A percentile compares a stretch with the other conserved stretches of the same genome.
Conservation (phyloP, 2,329 filamentous ascomycete genomes). For the Arthrinium puccinioides region DNA sequence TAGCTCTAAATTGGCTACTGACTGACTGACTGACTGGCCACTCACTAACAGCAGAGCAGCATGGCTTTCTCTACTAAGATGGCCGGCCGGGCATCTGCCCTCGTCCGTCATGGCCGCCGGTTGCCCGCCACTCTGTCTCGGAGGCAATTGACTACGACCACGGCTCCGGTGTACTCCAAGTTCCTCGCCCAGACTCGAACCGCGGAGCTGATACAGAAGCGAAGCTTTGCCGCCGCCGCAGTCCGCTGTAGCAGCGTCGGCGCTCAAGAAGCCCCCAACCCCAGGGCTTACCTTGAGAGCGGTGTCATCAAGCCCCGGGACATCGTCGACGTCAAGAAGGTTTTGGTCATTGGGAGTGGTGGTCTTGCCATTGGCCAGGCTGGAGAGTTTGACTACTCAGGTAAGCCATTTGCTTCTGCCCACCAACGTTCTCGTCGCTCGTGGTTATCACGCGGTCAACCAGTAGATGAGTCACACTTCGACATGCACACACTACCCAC, state of each 20-base stretch:
- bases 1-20: no score
- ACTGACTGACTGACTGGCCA: no score
- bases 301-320: conserved; percentile 75
- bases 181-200: conserved; percentile 27
- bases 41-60: no score
- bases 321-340: conserved; percentile 89
- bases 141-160: conserved; percentile 34
- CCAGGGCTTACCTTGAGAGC: conserved; percentile 83
- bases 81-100: conserved; percentile 50
- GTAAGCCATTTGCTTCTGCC: conserved; percentile 48
- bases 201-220: conserved; percentile 31
- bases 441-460: not conserved
- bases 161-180: conserved; percentile 24
- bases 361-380: conserved; percentile 95
- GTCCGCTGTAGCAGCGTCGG: conserved; percentile 31
- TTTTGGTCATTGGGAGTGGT: conserved; percentile 91
- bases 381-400: conserved; percentile 98
- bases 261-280: conserved; percentile 66
- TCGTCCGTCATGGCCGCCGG: conserved; percentile 48
- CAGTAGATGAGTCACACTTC: no score
- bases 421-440: not conserved
- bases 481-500: no score
- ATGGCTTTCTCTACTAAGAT: conserved; percentile 29
- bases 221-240: conserved; percentile 40
- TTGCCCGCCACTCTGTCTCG: conserved; percentile 35